Base-by-base conservation (phyloP, 371 early-diverging fungal species). In the Sporodiniella umbellata region DNA sequence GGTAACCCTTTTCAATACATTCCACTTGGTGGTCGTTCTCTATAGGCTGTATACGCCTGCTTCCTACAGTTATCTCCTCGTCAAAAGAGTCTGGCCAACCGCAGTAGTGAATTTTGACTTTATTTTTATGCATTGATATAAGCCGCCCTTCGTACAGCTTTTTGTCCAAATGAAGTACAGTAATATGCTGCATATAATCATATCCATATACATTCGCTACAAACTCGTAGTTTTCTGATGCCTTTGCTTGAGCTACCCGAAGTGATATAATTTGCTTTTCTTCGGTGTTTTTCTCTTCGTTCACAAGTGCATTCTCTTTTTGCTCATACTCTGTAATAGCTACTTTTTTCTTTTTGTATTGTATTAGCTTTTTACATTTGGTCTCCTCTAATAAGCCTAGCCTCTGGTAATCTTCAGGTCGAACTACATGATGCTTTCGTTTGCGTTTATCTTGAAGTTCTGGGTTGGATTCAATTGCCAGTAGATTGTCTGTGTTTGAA, bases 41-140 rank as follows among this genome's bases (percentile, higher is more conserved):
- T 19, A 70, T 65, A 4, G 63, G 50, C 45, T 77, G 73, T 8
- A 78, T 26, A 2, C 85, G 62, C 7, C 71, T 60, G 44, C 85
- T 87, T 7, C 78, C 85, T 12, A 71, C 53, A 3, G 75, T 58
- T 12, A 85, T 61, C 56, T 79, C 75, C 42, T 85, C 87, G 45
- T 87, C 87, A 61, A 75, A 81, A 6, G 58, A 54, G 2, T 68
- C 54, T 6, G 62, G 58, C 85, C 85, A 83, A 0, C 79, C 85
- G 47, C 84, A 80, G 45, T 79, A 85, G 46, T 75, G 80, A 4
- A 84, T 54, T 15, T 50, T 68, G 14, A 85, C 77, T 22, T 66
- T 72, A 10, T 75, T 79, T 12, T 68, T 63, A 14, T 77, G 62
- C 57, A 83, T 55, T 0, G 60, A 58, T 2, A 78, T 66, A 33